Conservation (phyloP, 73 alveolate genomes). For the Blepharisma japonicum region DNA sequence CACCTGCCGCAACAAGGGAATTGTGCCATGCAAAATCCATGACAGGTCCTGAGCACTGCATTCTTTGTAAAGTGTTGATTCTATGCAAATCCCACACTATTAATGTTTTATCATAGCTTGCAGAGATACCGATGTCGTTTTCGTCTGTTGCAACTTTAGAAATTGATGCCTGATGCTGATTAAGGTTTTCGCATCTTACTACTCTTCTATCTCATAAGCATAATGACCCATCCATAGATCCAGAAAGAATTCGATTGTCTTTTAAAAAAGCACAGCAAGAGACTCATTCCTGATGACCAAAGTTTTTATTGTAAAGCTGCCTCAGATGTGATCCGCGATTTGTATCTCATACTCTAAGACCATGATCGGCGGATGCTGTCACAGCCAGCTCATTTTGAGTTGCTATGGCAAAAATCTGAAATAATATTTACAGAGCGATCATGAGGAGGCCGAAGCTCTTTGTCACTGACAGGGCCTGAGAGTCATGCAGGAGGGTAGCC, state of each 20-base stretch:
- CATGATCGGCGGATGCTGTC: constrained; percentile 98
- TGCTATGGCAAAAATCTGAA: constrained; percentile 13
- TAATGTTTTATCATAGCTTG: constrained; percentile 82
- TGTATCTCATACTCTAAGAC: constrained; percentile 58
- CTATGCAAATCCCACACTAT: constrained; percentile 78
- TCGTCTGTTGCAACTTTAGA: constrained; percentile 75
- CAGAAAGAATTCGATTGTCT: constrained; percentile 86
- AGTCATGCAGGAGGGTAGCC: neutral
- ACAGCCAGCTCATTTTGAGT: constrained; percentile 72
- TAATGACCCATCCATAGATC: constrained; percentile 94
- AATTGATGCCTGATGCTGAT: constrained; percentile 61
- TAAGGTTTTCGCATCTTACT: constrained; percentile 29
- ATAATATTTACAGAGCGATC: neutral
- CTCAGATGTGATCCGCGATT: constrained; percentile 30
- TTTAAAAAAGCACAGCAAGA: constrained; percentile 79
- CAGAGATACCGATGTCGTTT: constrained; percentile 61
- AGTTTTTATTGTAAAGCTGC: constrained; percentile 81
- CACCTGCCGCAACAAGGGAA: constrained; percentile 88
- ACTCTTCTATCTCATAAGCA: constrained; percentile 89
- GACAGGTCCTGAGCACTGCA: constrained; percentile 88
- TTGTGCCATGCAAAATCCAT: constrained; percentile 92
- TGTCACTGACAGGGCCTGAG: constrained; percentile 14
- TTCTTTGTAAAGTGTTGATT: constrained; percentile 48
- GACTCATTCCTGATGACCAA: constrained; percentile 98
- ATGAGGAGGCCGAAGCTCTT: constrained; percentile 16